Evolutionary conservation across 2,329 filamentous ascomycete genomes (phyloP).

Genomic region (Xylaria polymorpha): DNA sequence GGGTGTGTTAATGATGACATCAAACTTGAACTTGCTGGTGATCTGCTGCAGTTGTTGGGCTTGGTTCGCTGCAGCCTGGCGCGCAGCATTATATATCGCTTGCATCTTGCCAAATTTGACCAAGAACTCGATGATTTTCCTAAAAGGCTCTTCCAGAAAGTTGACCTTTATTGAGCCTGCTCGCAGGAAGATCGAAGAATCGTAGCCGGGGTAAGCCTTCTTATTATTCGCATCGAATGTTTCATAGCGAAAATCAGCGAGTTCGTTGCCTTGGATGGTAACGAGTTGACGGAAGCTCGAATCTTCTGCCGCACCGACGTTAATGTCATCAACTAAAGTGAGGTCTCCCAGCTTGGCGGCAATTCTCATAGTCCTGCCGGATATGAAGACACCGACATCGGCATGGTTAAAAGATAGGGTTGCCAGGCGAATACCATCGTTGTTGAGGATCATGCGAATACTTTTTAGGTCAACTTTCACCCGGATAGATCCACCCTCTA

Average conservation of each 20-base stretch:
- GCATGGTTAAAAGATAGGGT: slow-evolving; percentile 93
- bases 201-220: slow-evolving; percentile 89
- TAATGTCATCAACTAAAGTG: slow-evolving; percentile 91
- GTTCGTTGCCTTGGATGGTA: slow-evolving; percentile 93
- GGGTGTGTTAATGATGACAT: slow-evolving; percentile 91
- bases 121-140: slow-evolving; percentile 96
- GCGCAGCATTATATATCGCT: slow-evolving; percentile 95
- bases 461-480: slow-evolving; percentile 95
- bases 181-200: slow-evolving; percentile 88
- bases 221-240: slow-evolving; percentile 82
- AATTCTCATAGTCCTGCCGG: slow-evolving; percentile 87
- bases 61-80: slow-evolving; percentile 92
- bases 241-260: slow-evolving; percentile 97
- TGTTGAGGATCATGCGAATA: slow-evolving; percentile 94
- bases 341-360: slow-evolving; percentile 88
- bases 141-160: slow-evolving; percentile 95
- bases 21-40: slow-evolving; percentile 90
- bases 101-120: slow-evolving; percentile 99
- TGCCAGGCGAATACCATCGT: slow-evolving; percentile 93
- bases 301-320: slow-evolving; percentile 83
- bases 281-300: slow-evolving; percentile 88
- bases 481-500: slow-evolving; percentile 79
- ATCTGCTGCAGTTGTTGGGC: slow-evolving; percentile 93
- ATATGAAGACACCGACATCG: slow-evolving; percentile 88
- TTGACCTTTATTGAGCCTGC: slow-evolving; percentile 97